Base-by-base conservation (phyloP, 2,329 filamentous ascomycete genomes). In the Pyricularia sp. region DNA sequence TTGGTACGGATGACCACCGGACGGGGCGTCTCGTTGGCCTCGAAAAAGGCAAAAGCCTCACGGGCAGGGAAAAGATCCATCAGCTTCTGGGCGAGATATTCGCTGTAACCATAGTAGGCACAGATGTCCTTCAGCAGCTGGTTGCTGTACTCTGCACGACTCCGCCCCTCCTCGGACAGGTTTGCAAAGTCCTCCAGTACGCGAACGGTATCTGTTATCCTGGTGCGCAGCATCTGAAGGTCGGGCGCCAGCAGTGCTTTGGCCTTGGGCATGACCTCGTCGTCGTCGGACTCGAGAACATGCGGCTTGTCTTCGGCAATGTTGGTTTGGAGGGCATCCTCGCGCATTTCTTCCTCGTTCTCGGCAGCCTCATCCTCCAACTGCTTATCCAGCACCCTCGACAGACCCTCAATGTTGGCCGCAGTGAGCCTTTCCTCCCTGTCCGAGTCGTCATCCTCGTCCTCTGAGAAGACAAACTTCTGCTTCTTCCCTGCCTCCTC, bases 31-130 rank as follows among this genome's bases (percentile, higher is more conserved):
- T 99, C 95, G 88, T 99, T 99, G 75, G 94, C 94, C 81, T 99
- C 95, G 82, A 99, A 98, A 81, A 99, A 99, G 68, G 94, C 94
- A 74, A 98, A 96, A 0, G 95, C 95, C 81, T 99, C 95, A 74
- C 91, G 90, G 0, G 95, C 92, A 1, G 93, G 89, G 81, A 99
- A 98, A 7, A 99, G 88, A 76, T 91, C 90, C 82, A 94, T 93
- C 20, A 99, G 88, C 84, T 98, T 99, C 80, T 97, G 92, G 4
- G 94, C 95, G n/a, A 99, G 86, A 81, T 91, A 98, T 55, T 91
- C 88, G 3, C 92, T 96, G 83, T 99, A 99, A 70, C 94, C 94
- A 78, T 99, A 99, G 84, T 99, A 99, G 69, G 91, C 88, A 81
- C 93, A 97, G 70, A 98, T 92, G 76, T 99, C 95, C 80, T 93